Percentiles rank a stretch among this genome's conserved stretches.
Evolutionary conservation across 2,329 filamentous ascomycete species (phyloP).

Genomic region (Akanthomyces lecanii): DNA sequence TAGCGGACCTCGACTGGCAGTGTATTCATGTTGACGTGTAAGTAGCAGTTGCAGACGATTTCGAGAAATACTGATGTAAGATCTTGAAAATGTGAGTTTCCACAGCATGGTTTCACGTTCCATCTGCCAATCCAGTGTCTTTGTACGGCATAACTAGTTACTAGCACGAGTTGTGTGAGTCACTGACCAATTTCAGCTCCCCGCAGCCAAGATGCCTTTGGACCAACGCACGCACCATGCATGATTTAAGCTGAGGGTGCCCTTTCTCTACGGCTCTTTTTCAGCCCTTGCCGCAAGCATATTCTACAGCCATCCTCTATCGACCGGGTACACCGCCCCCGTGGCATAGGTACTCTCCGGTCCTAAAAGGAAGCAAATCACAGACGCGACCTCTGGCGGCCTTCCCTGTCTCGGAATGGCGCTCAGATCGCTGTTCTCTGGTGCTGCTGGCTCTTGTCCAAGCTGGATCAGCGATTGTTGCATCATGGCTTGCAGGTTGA

Average conservation of each 20-base stretch:
- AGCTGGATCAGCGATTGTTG: conserved; percentile 37
- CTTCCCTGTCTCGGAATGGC: conserved; percentile 42
- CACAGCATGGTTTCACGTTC: no score
- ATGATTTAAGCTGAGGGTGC: neutral
- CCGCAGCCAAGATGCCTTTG: neutral
- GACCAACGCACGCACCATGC: no score
- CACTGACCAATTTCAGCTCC: neutral
- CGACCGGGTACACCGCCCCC: conserved; percentile 41
- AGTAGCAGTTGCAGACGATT: neutral
- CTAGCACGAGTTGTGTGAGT: neutral
- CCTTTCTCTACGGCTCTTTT: neutral
- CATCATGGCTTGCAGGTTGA: conserved; percentile 37
- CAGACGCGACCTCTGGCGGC: conserved; percentile 33
- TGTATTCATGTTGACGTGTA: neutral
- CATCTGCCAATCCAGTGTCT: no score
- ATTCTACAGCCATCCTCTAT: conserved; percentile 38
- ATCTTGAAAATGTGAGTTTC: no score
- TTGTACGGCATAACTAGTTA: no score
- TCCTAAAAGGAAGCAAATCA: conserved; percentile 34
- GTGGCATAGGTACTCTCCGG: conserved; percentile 34
- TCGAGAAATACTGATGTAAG: neutral
- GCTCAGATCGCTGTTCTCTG: conserved; percentile 37
- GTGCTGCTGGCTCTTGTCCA: conserved; percentile 32
- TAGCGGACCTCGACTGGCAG: neutral
- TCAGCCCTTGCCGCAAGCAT: neutral